Evolutionary conservation across 2,329 filamentous ascomycete species (phyloP).

Genomic region (Aspergillus quadrilineatus): DNA sequence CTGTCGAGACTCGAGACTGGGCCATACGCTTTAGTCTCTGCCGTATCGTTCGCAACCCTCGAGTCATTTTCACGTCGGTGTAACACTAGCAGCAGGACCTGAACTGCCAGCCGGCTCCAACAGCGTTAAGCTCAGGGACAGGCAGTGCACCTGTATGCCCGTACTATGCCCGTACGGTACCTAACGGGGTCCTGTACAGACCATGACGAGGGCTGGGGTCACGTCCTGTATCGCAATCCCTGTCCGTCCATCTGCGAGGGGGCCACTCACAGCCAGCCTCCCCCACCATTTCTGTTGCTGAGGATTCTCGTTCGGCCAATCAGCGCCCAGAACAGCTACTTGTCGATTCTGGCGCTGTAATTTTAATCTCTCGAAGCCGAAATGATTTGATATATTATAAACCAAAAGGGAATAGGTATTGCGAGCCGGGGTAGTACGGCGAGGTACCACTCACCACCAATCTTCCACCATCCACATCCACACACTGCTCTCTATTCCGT

Average conservation of each 20-base stretch:
- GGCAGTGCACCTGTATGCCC: neutral
- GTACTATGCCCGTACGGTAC: constrained; percentile 5
- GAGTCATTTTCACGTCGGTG: neutral
- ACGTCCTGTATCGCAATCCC: constrained; percentile 23
- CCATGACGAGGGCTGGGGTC: constrained; percentile 15
- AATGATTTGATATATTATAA: constrained; percentile 7
- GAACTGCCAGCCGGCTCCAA: neutral
- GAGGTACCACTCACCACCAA: constrained; percentile 8
- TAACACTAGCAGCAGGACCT: neutral
- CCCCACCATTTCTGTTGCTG: constrained; percentile 24
- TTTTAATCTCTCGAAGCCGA: constrained; percentile 8
- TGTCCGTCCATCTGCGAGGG: constrained; percentile 29
- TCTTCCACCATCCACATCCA: constrained; percentile 7
- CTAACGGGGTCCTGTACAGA: constrained; percentile 16
- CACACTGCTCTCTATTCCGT: neutral
- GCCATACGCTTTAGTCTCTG: neutral
- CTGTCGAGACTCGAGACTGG: neutral
- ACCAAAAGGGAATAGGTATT: neutral
- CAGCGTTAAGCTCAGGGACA: neutral
- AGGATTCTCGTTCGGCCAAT: constrained; percentile 18
- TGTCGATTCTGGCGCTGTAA: constrained; percentile 18
- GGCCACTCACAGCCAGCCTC: constrained; percentile 31
- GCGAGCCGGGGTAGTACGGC: constrained; percentile 9
- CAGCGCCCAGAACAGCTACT: constrained; percentile 14
- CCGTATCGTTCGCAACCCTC: neutral